Evolutionary conservation across 768 basidiomycete species (phyloP).

Genomic region (Tylopilus felleus): DNA sequence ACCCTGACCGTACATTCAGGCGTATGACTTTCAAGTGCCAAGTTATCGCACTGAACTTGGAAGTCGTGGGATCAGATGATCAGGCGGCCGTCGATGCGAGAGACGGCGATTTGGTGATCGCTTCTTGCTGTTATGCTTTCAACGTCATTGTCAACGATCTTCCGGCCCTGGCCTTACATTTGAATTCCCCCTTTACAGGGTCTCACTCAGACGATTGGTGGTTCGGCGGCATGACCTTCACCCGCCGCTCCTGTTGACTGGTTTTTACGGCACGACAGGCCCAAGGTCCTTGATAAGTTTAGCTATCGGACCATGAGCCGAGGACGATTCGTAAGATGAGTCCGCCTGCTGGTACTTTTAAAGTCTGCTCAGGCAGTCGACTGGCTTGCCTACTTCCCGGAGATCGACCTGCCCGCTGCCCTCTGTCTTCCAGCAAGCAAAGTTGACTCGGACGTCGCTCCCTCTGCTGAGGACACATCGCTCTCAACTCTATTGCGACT

Average conservation of each 20-base stretch:
- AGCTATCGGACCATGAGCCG: neutral
- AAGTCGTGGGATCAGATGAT: neutral
- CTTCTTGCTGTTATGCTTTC: neutral
- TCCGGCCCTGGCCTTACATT: neutral
- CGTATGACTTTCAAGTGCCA: neutral
- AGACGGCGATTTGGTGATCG: neutral
- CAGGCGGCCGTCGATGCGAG: neutral
- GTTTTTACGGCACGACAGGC: neutral
- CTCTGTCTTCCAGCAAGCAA: neutral
- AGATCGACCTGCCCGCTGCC: conserved; percentile 1
- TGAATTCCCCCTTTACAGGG: neutral
- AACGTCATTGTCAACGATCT: neutral
- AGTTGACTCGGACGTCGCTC: neutral
- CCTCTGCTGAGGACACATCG: neutral
- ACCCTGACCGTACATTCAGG: neutral
- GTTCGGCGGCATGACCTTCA: neutral
- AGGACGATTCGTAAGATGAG: neutral
- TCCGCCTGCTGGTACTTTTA: neutral
- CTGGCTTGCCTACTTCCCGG: neutral
- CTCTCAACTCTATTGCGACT: conserved; percentile 2
- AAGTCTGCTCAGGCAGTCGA: neutral
- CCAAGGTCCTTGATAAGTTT: neutral
- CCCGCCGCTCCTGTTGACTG: neutral
- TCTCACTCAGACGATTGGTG: neutral
- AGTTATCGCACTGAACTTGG: neutral